Evolutionary conservation across 2,329 filamentous ascomycete species (phyloP), one percentile per base, ranked within the genome.

Genomic region (Cytospora schulzeri): DNA sequence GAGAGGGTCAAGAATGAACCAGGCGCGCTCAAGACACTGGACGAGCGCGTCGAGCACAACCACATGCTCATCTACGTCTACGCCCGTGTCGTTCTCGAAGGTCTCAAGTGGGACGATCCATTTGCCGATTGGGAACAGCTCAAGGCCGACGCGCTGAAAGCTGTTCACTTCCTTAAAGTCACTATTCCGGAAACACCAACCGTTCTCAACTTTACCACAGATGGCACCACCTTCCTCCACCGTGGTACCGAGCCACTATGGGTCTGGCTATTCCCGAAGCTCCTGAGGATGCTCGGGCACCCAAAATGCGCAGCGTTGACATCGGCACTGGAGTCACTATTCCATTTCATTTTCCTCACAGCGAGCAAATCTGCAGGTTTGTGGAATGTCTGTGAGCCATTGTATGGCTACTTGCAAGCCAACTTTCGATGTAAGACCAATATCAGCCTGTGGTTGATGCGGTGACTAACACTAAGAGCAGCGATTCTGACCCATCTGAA

Each of bases 1-100:
- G 81, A 87, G 70, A 76, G 77, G 26, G 79, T 85, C 66, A 85
- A 85, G 63, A 80, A 83, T 67, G 72, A 83, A 14, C 83, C 79
- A 48, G 76, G 73, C 1, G 72, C 81, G 29, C 82, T 94, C 29
- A 86, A 88, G 35, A 83, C 85, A 15, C 72, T 81, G 1, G 85
- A 89, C 67, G 87, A 91, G 53, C 88, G 90, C 69, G 77, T 91
- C 53, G 84, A 88, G 58, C 88, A 96, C 73, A 94, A 96, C 70
- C 90, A 93, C 71, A 91, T 93, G 76, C 84, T 97, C 57, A 88
- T 97, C 60, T 93, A 91, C 72, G 90, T 97, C 67, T 91, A 95
- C 70, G 83, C 90, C 57, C 89, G 91, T 72, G 91, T 92, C 64
- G 90, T 92, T 26, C 80, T 97, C 15, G 90, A 93, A 69, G 83